Evolutionary conservation across 768 basidiomycete species (phyloP).

Genomic region (Nidula microcarpa): DNA sequence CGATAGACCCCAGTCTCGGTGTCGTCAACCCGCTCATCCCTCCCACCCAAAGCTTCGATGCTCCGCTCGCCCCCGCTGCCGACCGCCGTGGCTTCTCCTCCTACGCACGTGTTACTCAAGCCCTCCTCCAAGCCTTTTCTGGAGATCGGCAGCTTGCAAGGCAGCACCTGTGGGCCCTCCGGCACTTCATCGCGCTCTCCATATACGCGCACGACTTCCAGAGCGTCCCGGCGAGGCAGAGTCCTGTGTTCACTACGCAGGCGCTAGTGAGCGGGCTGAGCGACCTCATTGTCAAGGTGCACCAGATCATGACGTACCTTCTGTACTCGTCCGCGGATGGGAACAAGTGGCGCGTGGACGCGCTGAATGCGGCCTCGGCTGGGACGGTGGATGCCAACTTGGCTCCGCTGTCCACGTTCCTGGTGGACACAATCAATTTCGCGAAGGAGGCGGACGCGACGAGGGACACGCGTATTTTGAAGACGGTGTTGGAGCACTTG

Average conservation of each 20-base stretch:
- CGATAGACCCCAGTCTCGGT: conserved; percentile 52
- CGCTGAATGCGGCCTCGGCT: conserved; percentile 29
- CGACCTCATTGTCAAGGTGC: conserved; percentile 42
- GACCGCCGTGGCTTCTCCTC: conserved; percentile 54
- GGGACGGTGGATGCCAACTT: conserved; percentile 13
- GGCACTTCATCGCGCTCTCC: conserved; percentile 62
- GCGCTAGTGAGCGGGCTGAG: conserved; percentile 29
- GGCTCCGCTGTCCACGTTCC: conserved; percentile 20
- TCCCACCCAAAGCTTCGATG: conserved; percentile 18
- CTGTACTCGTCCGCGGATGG: conserved; percentile 41
- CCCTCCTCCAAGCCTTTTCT: conserved; percentile 51
- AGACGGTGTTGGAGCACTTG: conserved; percentile 55
- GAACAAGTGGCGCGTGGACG: conserved; percentile 47
- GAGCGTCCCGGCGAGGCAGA: conserved; percentile 44
- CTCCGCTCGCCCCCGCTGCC: conserved; percentile 7
- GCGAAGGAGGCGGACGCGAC: conserved; percentile 38
- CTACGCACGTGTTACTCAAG: conserved; percentile 62
- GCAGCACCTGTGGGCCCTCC: conserved; percentile 61
- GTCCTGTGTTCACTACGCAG: conserved; percentile 43
- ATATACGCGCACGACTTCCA: conserved; percentile 62
- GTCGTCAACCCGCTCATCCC: conserved; percentile 60
- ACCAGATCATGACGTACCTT: conserved; percentile 61
- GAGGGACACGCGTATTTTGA: conserved; percentile 57
- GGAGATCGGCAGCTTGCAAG: conserved; percentile 61
- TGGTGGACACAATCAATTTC: conserved; percentile 23